Conservation (phyloP, 1,284 basidiomycete species). For the Moesziomyces parantarcticus region DNA sequence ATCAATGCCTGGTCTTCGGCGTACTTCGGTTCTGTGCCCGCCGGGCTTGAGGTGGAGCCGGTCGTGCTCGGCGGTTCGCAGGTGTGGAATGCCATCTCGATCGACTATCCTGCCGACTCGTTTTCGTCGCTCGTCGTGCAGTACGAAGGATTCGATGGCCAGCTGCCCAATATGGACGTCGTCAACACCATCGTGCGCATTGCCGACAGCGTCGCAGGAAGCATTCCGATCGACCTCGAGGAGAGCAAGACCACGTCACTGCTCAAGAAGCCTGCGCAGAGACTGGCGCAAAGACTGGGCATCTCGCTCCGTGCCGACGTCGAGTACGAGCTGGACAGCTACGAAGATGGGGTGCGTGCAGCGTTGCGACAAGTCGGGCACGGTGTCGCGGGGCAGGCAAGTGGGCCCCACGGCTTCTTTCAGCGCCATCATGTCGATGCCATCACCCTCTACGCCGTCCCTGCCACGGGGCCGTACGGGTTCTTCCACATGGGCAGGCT, state of each 20-base stretch:
- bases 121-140: conserved; percentile 92
- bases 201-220: conserved; percentile 75
- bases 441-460: conserved; percentile 86
- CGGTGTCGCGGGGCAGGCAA: conserved; percentile 33
- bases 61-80: conserved; percentile 68
- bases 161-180: conserved; percentile 94
- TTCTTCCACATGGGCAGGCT: conserved; percentile 85
- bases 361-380: conserved; percentile 19
- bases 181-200: conserved; percentile 85
- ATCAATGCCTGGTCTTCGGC: conserved; percentile 89
- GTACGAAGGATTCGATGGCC: conserved; percentile 93
- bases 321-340: conserved; percentile 29
- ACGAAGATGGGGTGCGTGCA: conserved; percentile 25
- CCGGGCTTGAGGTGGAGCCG: conserved; percentile 75
- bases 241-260: conserved; percentile 2
- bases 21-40: conserved; percentile 79
- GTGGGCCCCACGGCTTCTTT: conserved; percentile 52
- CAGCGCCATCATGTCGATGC: conserved; percentile 90
- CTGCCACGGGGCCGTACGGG: conserved; percentile 90
- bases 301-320: conserved; percentile 14
- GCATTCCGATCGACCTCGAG: conserved; percentile 22
- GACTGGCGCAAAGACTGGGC: conserved; percentile 5
- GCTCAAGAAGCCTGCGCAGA: conserved; percentile 13
- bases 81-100: conserved; percentile 87
- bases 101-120: conserved; percentile 96